Base-by-base conservation (phyloP, 805 yeast genomes). In the Nematodospora valgi region DNA sequence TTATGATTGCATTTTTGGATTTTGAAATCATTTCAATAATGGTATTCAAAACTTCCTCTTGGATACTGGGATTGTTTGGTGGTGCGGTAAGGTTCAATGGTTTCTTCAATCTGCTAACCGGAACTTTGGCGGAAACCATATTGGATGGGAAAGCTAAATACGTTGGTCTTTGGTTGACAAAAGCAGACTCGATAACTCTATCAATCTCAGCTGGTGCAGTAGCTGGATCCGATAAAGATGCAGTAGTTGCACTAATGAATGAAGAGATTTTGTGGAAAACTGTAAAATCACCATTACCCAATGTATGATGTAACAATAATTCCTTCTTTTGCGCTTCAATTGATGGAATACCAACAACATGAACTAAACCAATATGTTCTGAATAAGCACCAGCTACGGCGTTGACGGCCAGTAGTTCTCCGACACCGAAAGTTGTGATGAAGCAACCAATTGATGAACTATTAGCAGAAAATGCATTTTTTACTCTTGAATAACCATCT, bases 371-470 rank as follows among this genome's bases (percentile, higher is more conserved):
- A 30, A 82, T 82, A 46, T 70, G 74, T 59, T 87, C 96, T 21
- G 94, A 83, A 62, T 74, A 81, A 0, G 95, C 76, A 32, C 95
- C 95, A 23, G 86, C 69, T 36, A 85, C 63, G 29, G 93, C 95
- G 58, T 86, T 86, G 42, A 86, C 50, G 3, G 95, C 93, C 40
- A 86, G 77, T 43, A 86, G 68, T 56, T 86, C 96, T 37, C 96
- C 96, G 11, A 87, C 96, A 33, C 96, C 96, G 57, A 70, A 84
- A 4, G 96, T 87, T 34, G 88, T 80, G 34, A 70, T 58, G 7
- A 30, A 27, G 8, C 27, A 27, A 12, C 34, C 34, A 46, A 70
- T 56, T 13, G 79, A 88, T n/a, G 31, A 27, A 4, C 30, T 30
- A 12, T 25, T 21, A 13, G 27, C 10, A 34, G 87, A 86, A 40